phyloP scores from a whole-genome alignment of 2,329 filamentous ascomycete genomes.

The Aspergillus eucalypticola region DNA sequence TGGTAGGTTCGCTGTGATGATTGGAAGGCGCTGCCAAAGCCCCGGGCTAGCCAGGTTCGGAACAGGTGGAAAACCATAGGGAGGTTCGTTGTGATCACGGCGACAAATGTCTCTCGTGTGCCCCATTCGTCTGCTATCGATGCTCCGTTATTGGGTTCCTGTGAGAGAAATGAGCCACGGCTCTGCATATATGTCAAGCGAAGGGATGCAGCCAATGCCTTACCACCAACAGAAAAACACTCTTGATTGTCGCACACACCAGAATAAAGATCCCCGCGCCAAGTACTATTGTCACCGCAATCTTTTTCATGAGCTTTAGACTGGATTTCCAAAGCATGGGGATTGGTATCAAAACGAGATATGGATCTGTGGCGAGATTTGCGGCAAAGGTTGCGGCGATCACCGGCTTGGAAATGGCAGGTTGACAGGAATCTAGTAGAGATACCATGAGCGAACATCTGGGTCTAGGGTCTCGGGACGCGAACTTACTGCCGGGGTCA shows the following conservation, averaged over 20 bases:
- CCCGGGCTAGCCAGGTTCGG: slow-evolving; percentile 40
- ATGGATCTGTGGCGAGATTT: slow-evolving; percentile 58
- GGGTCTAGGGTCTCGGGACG: neutral
- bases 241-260: slow-evolving; percentile 54
- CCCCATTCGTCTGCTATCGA: slow-evolving; percentile 40
- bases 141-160: slow-evolving; percentile 36
- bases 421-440: slow-evolving; percentile 45
- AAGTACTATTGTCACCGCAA: slow-evolving; percentile 53
- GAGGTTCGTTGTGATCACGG: slow-evolving; percentile 40
- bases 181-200: neutral
- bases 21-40: slow-evolving; percentile 41
- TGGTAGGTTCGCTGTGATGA: slow-evolving; percentile 44
- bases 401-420: slow-evolving; percentile 51
- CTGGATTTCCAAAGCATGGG: slow-evolving; percentile 56
- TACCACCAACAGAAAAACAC: slow-evolving; percentile 48
- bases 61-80: slow-evolving; percentile 46
- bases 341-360: slow-evolving; percentile 59
- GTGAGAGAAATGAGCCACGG: neutral
- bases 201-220: slow-evolving; percentile 7
- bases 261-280: slow-evolving; percentile 55
- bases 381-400: slow-evolving; percentile 50
- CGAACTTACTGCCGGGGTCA: slow-evolving; percentile 53
- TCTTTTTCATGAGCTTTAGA: slow-evolving; percentile 51
- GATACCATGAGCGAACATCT: slow-evolving; percentile 2
- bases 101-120: slow-evolving; percentile 42